phyloP scores from a whole-genome alignment of 2,329 filamentous ascomycete species.

The Beauveria rudraprayagi region DNA sequence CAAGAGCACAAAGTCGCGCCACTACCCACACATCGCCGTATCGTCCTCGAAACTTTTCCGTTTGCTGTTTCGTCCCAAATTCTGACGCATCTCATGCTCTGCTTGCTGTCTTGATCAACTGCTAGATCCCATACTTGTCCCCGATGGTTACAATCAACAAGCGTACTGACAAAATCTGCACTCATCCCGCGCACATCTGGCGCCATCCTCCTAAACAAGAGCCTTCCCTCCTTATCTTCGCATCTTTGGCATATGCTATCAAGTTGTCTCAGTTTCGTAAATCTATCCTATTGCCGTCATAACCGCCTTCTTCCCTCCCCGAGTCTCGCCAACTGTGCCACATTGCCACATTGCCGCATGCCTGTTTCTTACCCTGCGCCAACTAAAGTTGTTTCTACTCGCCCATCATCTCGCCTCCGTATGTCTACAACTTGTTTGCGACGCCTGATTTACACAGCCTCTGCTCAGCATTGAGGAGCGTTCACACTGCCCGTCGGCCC shows the following conservation, averaged over 20 bases:
- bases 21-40: not conserved
- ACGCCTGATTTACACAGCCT: not conserved
- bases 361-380: not conserved
- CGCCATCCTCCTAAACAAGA: not conserved
- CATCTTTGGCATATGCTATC: not conserved
- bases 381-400: not conserved
- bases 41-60: conserved; percentile 3
- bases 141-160: not conserved
- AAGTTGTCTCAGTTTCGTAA: conserved; percentile 3
- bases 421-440: not conserved
- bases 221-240: not conserved
- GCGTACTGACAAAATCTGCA: not conserved
- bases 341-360: not conserved
- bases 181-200: not conserved
- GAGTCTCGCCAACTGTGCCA: not conserved
- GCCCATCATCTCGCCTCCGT: not conserved
- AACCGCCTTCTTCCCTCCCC: not conserved
- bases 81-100: conserved; percentile 1
- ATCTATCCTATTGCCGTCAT: conserved; percentile 3
- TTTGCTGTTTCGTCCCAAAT: conserved; percentile 5
- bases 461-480: not conserved
- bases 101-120: not conserved
- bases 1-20: not conserved
- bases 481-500: not conserved
- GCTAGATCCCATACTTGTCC: not conserved